These are phyloP conservation scores for Asparagopsis taxiformis DNA, from an alignment of 31 red algal genomes.

Conservation along the genomic window DNA sequence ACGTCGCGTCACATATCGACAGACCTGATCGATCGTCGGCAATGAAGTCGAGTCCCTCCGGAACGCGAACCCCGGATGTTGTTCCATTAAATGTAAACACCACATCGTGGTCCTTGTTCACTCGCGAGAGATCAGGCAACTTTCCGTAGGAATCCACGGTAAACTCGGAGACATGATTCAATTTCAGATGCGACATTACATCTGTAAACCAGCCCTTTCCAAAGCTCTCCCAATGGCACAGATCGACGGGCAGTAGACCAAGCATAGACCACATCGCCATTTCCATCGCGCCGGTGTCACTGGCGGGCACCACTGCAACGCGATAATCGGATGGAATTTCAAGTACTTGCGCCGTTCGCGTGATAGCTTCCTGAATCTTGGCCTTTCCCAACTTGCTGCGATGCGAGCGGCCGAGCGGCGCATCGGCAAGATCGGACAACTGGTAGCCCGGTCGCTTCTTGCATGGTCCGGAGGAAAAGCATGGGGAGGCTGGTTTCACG, in stretches of 20 bases:
- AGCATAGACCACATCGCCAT: slow-evolving; percentile 99
- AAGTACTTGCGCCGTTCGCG: slow-evolving; percentile 53
- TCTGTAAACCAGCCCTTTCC: slow-evolving; percentile 93
- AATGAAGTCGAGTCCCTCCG: slow-evolving; percentile 72
- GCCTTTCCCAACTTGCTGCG: slow-evolving; percentile 79
- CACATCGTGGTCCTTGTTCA: slow-evolving; percentile 80
- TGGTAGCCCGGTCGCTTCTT: slow-evolving; percentile 92
- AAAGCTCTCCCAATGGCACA: slow-evolving; percentile 96
- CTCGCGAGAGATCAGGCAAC: slow-evolving; percentile 70
- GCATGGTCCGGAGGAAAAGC: slow-evolving; percentile 97
- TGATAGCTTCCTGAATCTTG: slow-evolving; percentile 67
- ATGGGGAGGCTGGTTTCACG: slow-evolving; percentile 59
- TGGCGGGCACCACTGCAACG: slow-evolving; percentile 85
- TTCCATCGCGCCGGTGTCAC: slow-evolving; percentile 94
- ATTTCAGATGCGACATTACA: slow-evolving; percentile 75
- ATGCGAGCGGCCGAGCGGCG: slow-evolving; percentile 87
- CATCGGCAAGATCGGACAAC: slow-evolving; percentile 49
- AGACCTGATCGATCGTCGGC: slow-evolving; percentile 75
- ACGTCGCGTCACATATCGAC: slow-evolving; percentile 95
- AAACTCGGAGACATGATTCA: slow-evolving; percentile 57
- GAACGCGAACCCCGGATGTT: slow-evolving; percentile 86
- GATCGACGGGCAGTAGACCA: slow-evolving; percentile 70
- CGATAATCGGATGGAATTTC: slow-evolving; percentile 80
- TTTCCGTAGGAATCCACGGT: slow-evolving; percentile 69
- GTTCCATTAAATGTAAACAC: slow-evolving; percentile 98